Conservation (phyloP, 1,284 basidiomycete species). For the Trametes pubescens region DNA sequence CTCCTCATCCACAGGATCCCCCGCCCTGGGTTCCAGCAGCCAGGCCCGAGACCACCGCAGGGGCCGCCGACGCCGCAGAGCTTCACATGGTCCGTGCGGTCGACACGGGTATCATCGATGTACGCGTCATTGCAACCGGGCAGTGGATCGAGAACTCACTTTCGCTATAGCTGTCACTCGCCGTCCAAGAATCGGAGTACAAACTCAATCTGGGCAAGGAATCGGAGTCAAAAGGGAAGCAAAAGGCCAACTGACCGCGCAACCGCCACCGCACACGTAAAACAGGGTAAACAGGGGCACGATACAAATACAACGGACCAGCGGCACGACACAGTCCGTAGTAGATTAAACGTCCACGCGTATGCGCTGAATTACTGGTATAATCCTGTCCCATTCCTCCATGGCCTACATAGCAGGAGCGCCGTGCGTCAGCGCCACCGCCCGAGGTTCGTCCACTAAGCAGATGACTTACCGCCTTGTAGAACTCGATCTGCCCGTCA, state of each 20-base stretch:
- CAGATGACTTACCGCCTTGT: conserved; percentile 74
- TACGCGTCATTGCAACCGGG: conserved; percentile 45
- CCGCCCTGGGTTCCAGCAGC: conserved; percentile 81
- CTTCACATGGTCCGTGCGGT: conserved; percentile 78
- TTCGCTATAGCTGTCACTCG: conserved; percentile 65
- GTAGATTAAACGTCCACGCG: conserved; percentile 77
- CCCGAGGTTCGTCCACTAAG: conserved; percentile 7
- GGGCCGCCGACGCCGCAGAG: conserved; percentile 64
- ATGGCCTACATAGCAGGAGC: conserved; percentile 67
- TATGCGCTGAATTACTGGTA: conserved; percentile 87
- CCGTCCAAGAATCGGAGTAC: conserved; percentile 80
- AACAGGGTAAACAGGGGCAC: conserved; percentile 13
- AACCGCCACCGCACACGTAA: conserved; percentile 4
- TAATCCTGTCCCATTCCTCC: conserved; percentile 94
- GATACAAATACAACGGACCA: conserved; percentile 34
- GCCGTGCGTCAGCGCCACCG: conserved; percentile 19
- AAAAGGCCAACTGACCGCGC: conserved; percentile 31
- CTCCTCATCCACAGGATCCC: conserved; percentile 53
- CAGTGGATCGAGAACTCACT: not conserved
- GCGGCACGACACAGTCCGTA: conserved; percentile 34
- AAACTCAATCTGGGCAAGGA: conserved; percentile 55
- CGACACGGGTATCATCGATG: conserved; percentile 88
- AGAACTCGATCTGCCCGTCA: conserved; percentile 95
- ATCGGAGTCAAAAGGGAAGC: conserved; percentile 45
- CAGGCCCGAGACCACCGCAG: conserved; percentile 68